Evolutionary conservation across 495 filamentous ascomycete genomes (phyloP), one percentile per base, ranked within the genome.

Genomic region (Copromyces sp.): DNA sequence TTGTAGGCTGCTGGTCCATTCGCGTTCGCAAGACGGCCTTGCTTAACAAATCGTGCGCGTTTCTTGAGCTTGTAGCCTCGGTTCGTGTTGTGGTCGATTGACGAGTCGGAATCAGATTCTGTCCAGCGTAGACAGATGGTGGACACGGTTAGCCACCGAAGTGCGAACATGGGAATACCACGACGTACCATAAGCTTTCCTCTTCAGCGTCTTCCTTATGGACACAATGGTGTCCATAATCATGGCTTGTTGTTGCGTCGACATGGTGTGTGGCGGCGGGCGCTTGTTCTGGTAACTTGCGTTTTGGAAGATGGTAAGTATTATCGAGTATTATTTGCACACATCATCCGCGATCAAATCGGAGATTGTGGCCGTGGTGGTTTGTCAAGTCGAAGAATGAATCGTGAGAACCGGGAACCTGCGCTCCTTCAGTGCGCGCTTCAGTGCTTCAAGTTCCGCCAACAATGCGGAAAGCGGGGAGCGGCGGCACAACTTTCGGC

Each of bases 61-160:
- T 87, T 91, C 81, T 92, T 92, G 72, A 98, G 87, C 80, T 97
- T 99, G 80, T 97, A 92, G 68, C 93, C 94, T 77, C 95, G 92
- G 81, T 97, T 98, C 9, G 92, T 94, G 70, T 89, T 89, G 78
- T 90, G 87, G 53, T 89, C 87, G 77, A 95, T 92, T 59, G 90
- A 88, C 74, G 93, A 92, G 80, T 98, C 95, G 29, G 93, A 93
- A 77, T 95, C 94, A 61, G 92, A 92, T 68, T 92, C 94, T 97
- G 78, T 37, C 9, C 4, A 47, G 12, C 7, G n/a, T 14, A 4
- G 24, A 24, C 24, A 24, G 20, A 70, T 11, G 17, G 24, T 38
- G 39, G 61, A 14, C 39, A 39, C 24, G 32, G 65, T 29, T 24
- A 29, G 68, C 3, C 68, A 70, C 4, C 1, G 41, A 14, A 44